Conservation (phyloP, 2,329 filamentous ascomycete species). For the Hansfordia pulvinata region DNA sequence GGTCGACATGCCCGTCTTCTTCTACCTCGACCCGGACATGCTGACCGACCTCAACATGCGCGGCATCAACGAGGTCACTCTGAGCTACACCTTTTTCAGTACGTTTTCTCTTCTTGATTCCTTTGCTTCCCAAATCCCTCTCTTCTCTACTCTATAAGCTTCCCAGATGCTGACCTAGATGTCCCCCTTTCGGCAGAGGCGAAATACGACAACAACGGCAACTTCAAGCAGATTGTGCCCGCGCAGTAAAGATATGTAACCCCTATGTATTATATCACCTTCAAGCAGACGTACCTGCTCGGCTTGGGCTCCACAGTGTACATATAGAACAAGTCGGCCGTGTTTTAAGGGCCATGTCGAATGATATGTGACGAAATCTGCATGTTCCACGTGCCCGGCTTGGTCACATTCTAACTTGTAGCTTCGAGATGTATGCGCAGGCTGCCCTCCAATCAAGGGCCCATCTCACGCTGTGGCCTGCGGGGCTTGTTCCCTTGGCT, state of each 20-base stretch:
- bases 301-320: too few relatives aligned
- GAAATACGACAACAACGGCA: slow-evolving; percentile 70
- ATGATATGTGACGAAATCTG: too few relatives aligned
- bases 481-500: too few relatives aligned
- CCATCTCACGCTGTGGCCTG: too few relatives aligned
- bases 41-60: slow-evolving; percentile 85
- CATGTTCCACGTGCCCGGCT: too few relatives aligned
- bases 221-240: slow-evolving; percentile 31
- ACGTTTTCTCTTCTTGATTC: slow-evolving; percentile 24
- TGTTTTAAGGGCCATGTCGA: too few relatives aligned
- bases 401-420: too few relatives aligned
- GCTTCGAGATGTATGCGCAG: too few relatives aligned
- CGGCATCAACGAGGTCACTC: slow-evolving; percentile 84
- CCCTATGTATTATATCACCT: too few relatives aligned
- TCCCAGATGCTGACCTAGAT: slow-evolving; percentile 3
- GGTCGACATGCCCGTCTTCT: slow-evolving; percentile 99
- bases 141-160: neutral
- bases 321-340: too few relatives aligned
- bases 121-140: slow-evolving; percentile 1
- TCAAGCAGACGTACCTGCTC: too few relatives aligned
- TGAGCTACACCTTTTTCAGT: slow-evolving; percentile 99
- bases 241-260: neutral
- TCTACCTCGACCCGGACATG: slow-evolving; percentile 95
- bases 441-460: too few relatives aligned
- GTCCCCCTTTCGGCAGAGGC: slow-evolving; percentile 47